Evolutionary conservation across 306 rosid species (phyloP), one percentile per base, ranked within the genome.

Genomic region (Vicia faba): DNA sequence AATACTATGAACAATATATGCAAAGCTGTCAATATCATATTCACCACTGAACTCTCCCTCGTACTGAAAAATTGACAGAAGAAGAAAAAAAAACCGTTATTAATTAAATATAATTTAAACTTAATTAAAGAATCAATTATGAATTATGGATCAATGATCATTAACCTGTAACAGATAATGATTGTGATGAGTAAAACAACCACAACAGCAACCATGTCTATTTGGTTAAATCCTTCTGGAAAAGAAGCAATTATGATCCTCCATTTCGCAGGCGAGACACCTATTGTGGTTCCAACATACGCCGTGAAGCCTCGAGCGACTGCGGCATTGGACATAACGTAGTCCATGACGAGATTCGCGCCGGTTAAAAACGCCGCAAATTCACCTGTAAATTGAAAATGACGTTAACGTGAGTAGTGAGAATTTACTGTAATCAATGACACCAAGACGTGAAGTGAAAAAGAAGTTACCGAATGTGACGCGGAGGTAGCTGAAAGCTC

Each of bases 321-420:
- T 33, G 96, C 96, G 40, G 98, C 96, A 86, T 92, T 92, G n/a
- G 98, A 92, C 91, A 89, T 58, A n/a, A 92, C 96, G 61, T 92
- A 92, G 69, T 92, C 98, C 89, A 82, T 79, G 45, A 92, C 83
- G 62, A 92, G 89, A 48, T 92, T 92, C 11, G 89, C 88, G 0
- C 96, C 98, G 4, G 96, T 84, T 48, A 92, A 15, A 70, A 92
- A 92, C 5, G 96, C 98, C 3, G 87, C 93, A 15, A 92, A 87
- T 40, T 92, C 98, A 14, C 98, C 96, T 92, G 81, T 6, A 15
- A 25, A 18, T 29, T 13, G 6, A 36, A 46, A 78, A 31, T 5
- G 26, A 49, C 45, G 49, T 69, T 40, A 56, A 3, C 1, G 14
- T 6, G 3, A 11, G 39, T 44, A 4, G 11, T 15, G 14, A 9